Conservation (phyloP, 352 stramenopile genomes). For the Globisporangium paroecandrum region DNA sequence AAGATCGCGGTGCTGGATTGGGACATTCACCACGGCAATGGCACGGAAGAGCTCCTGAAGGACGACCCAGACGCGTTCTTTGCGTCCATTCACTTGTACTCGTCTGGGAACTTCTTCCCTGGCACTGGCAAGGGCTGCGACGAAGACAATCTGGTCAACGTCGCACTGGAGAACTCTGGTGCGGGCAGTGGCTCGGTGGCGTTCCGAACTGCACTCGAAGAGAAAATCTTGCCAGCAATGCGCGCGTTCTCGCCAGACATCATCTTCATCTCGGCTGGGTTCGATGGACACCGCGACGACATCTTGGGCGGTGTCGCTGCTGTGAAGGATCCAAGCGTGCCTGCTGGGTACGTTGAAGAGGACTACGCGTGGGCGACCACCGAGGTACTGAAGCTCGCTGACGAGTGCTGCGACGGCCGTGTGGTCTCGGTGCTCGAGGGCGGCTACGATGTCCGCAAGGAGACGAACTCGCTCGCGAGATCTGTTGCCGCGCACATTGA, state of each 20-base stretch:
- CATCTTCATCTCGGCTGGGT: slow-evolving; percentile 88
- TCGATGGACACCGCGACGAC: slow-evolving; percentile 84
- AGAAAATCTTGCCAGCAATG: slow-evolving; percentile 77
- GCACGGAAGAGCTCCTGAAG: slow-evolving; percentile 91
- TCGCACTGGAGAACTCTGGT: slow-evolving; percentile 72
- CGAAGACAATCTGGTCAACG: slow-evolving; percentile 65
- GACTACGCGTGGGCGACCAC: slow-evolving; percentile 81
- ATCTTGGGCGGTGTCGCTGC: slow-evolving; percentile 75
- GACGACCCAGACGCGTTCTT: slow-evolving; percentile 84
- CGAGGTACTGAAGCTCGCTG: slow-evolving; percentile 71
- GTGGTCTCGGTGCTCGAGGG: slow-evolving; percentile 86
- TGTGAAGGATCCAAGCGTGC: slow-evolving; percentile 72
- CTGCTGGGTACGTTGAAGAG: slow-evolving; percentile 77
- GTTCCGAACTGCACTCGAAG: slow-evolving; percentile 56
- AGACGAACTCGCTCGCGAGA: slow-evolving; percentile 82
- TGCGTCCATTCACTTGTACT: slow-evolving; percentile 80
- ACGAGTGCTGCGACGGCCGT: slow-evolving; percentile 73
- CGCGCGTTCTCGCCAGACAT: slow-evolving; percentile 70
- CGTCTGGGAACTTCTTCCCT: slow-evolving; percentile 70
- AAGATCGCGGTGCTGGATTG: slow-evolving; percentile 98
- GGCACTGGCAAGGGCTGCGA: slow-evolving; percentile 64
- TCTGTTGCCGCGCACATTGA: slow-evolving; percentile 76
- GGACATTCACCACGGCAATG: slow-evolving; percentile 99
- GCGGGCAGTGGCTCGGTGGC: slow-evolving; percentile 57
- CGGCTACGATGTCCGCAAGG: slow-evolving; percentile 75